Base-by-base conservation (phyloP, 495 filamentous ascomycete genomes). In the Aspergillus indologenus region DNA sequence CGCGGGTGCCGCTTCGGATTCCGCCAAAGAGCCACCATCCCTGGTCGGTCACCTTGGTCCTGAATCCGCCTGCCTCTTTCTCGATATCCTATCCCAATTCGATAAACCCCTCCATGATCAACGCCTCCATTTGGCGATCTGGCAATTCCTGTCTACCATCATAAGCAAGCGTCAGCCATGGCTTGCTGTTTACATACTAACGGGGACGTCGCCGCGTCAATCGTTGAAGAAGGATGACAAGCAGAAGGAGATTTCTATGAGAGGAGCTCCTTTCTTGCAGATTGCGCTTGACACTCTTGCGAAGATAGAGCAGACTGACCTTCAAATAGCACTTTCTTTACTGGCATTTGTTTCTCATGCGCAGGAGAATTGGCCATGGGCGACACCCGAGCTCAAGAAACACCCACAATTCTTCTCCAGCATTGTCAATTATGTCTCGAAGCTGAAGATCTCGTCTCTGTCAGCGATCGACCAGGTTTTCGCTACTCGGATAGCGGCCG, bases 331-430 rank as follows among this genome's bases (percentile, higher is more conserved):
- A 18, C 74, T 93, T 31, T 83, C 87, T 0, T 84, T 97, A 68
- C 80, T 98, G 15, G 86, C 92, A 60, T 96, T 97, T 68, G 85
- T 98, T 31, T 85, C 87, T 9, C 81, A 86, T 4, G 88, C 91
- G 12, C 91, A 93, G 70, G 92, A 96, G 70, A 87, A 88, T 64
- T 97, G 91, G 92, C 89, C 90, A 11, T 93, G 94, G 88, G 89
- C 90, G 8, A 91, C 92, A 55, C 84, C 87, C 31, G 83, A 87
- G 31, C 71, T 96, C 19, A 85, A 86, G 51, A 86, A 85, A 56
- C 90, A 97, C 67, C 72, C 81, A 23, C 74, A 73, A 7, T 96
- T 96, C 61, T 79, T 97, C 49, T 73, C 75, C 15, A 77, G 82
- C 55, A 80, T 96, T 22, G 81, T 88, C 14, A 79, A 79, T 22